phyloP scores from a whole-genome alignment of 306 rosid genomes.

The Cucurbita ficifolia region DNA sequence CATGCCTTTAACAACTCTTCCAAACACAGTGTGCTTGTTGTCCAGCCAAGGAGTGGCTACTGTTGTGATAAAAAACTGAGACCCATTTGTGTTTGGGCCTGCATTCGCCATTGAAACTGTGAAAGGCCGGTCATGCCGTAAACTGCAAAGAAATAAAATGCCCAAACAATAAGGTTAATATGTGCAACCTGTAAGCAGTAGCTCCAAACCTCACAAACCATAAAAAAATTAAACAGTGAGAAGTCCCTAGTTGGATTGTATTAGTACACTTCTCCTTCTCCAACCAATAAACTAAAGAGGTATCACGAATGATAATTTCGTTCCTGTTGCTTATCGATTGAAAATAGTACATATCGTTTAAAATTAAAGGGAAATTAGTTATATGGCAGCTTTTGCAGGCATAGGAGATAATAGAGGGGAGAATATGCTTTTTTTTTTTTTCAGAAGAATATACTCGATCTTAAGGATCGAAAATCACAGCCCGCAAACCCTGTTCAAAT shows the following conservation, averaged over 20 bases:
- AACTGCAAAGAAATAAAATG: constrained; percentile 36
- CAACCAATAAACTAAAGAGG: background rate
- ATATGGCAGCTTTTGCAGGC: background rate
- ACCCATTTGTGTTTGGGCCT: constrained; percentile 82
- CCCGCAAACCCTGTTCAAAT: background rate
- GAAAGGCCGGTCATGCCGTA: constrained; percentile 96
- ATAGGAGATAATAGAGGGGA: background rate
- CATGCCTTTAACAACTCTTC: constrained; percentile 90
- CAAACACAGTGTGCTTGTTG: constrained; percentile 94
- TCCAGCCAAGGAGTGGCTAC: constrained; percentile 99
- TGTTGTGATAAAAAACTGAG: constrained; percentile 96
- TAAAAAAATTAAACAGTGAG: background rate
- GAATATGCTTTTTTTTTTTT: background rate
- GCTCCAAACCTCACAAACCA: background rate
- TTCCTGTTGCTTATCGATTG: too few relatives aligned
- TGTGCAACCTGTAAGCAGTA: background rate
- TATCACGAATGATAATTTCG: background rate
- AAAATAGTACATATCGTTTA: background rate
- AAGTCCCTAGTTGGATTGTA: background rate
- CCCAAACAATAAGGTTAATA: constrained; percentile 8
- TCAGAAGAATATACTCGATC: background rate
- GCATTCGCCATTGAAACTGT: constrained; percentile 97
- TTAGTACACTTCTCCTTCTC: background rate
- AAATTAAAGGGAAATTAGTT: background rate
- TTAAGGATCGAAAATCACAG: background rate